Evolutionary conservation across 805 yeast genomes (phyloP), one percentile per base, ranked within the genome.

Genomic region (Blastobotrys terrestris): DNA sequence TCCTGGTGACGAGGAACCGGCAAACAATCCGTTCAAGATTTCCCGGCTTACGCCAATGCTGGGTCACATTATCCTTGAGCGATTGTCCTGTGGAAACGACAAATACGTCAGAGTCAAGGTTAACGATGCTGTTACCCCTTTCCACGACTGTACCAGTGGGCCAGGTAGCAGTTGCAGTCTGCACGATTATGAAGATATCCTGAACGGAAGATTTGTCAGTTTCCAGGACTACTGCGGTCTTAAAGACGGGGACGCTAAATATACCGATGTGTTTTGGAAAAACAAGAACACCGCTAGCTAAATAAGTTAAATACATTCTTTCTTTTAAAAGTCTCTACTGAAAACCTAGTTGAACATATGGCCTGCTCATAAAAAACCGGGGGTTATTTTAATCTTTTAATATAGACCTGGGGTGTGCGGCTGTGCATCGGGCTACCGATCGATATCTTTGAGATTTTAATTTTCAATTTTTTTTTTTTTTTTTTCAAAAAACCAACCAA

Each of bases 11-110:
- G 65, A 67, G 48, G 13, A 7, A 6, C 46, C 48, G 43, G 13
- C 57, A 14, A 72, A 73, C 50, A 42, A 16, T 18, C 46, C 44
- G 5, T 49, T 46, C 47, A 18, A 46, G 26, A 72, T 69, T 56
- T 67, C 73, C 5, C 77, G 80, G 59, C 64, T 79, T 45, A 73
- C 73, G 21, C 85, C 85, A 50, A 77, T 77, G 81, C 84, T 83
- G 40, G 81, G 78, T 2, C 70, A 80, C 55, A 59, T 78, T 16
- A 68, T 77, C 39, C 61, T 77, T 21, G 85, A 81, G 66, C 71
- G 79, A 56, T 64, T 77, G 52, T 62, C 63, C 50, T 79, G 83
- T 64, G 69, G 68, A 40, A 62, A 59, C 31, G 67, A 72, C 16
- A 16, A 39, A 15, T 80, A 67, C 60, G 78, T 79, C 13, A 74